Percentiles rank a stretch among this genome's conserved stretches.
phyloP scores from a whole-genome alignment of 2,329 filamentous ascomycete species.

The Neodidymelliopsis sp. region DNA sequence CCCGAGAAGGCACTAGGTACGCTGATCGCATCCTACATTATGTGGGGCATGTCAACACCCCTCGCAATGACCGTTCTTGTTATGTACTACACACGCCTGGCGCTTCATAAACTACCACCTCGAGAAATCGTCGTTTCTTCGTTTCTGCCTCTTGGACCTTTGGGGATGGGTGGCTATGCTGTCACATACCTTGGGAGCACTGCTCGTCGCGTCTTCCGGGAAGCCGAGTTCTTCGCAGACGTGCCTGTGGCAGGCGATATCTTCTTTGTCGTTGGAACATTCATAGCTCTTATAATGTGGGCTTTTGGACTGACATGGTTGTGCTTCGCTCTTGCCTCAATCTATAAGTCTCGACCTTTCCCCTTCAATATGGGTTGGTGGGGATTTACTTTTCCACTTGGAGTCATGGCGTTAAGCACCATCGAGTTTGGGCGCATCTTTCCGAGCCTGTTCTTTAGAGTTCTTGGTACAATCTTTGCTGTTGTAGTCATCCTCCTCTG shows the following conservation, averaged over 20 bases:
- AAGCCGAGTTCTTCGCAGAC: conserved; percentile 47
- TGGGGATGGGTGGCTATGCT: conserved; percentile 71
- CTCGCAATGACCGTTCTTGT: conserved; percentile 69
- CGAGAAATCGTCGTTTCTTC: conserved; percentile 72
- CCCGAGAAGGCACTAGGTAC: conserved; percentile 65
- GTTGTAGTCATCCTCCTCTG: conserved; percentile 62
- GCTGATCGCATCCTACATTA: conserved; percentile 69
- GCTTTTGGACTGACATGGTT: conserved; percentile 64
- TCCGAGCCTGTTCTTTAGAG: conserved; percentile 62
- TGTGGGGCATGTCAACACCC: conserved; percentile 71
- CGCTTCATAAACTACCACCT: conserved; percentile 70
- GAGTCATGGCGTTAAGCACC: conserved; percentile 62
- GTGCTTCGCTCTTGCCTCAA: conserved; percentile 60
- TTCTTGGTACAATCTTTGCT: conserved; percentile 64
- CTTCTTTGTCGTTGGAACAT: conserved; percentile 65
- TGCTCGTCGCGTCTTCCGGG: conserved; percentile 52
- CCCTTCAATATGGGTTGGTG: conserved; percentile 71
- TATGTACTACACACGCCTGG: conserved; percentile 74
- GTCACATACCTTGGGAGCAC: conserved; percentile 61
- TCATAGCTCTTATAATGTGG: conserved; percentile 64
- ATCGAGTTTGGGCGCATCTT: conserved; percentile 60
- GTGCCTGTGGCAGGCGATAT: conserved; percentile 54
- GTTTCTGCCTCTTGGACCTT: conserved; percentile 71
- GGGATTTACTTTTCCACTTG: conserved; percentile 67
- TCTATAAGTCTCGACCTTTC: conserved; percentile 55